Evolutionary conservation across 495 filamentous ascomycete species (phyloP).

Genomic region (Aspergillus ostianus): DNA sequence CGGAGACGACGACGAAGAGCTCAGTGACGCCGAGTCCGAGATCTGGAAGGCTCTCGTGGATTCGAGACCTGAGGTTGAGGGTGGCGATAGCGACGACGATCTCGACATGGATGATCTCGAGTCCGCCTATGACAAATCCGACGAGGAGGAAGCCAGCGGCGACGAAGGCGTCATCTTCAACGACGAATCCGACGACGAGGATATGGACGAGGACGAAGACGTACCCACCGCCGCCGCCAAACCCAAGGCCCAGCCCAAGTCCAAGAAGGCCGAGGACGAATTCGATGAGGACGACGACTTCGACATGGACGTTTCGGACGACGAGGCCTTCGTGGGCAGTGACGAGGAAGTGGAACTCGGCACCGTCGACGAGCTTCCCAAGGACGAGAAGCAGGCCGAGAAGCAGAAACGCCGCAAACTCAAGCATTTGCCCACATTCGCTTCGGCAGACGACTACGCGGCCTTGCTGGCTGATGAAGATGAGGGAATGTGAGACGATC

Average conservation of each 20-base stretch:
- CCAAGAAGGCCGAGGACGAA: slow-evolving; percentile 30
- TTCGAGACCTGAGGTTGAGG: slow-evolving; percentile 74
- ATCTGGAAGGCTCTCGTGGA: slow-evolving; percentile 93
- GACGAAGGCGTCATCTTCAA: slow-evolving; percentile 55
- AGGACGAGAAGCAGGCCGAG: slow-evolving; percentile 48
- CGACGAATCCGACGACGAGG: slow-evolving; percentile 44
- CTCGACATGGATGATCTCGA: slow-evolving; percentile 66
- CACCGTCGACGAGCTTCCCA: slow-evolving; percentile 32
- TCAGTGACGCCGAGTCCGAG: slow-evolving; percentile 59
- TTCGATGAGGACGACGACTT: slow-evolving; percentile 43
- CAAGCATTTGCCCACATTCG: slow-evolving; percentile 86
- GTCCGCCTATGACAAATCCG: slow-evolving; percentile 48
- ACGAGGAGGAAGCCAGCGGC: slow-evolving; percentile 47
- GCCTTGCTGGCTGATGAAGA: slow-evolving; percentile 76
- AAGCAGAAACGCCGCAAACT: slow-evolving; percentile 78
- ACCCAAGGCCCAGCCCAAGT: slow-evolving; percentile 35
- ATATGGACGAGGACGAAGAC: slow-evolving; percentile 42
- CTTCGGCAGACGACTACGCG: slow-evolving; percentile 90
- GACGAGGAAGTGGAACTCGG: slow-evolving; percentile 53
- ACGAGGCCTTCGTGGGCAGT: slow-evolving; percentile 53
- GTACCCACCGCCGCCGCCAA: slow-evolving; percentile 23
- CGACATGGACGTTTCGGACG: slow-evolving; percentile 51
- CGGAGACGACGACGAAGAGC: slow-evolving; percentile 30
- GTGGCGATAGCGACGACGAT: slow-evolving; percentile 60
- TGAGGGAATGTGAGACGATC: slow-evolving; percentile 47